phyloP scores from a whole-genome alignment of 352 stramenopile genomes.

The Aphanomyces cochlioides region DNA sequence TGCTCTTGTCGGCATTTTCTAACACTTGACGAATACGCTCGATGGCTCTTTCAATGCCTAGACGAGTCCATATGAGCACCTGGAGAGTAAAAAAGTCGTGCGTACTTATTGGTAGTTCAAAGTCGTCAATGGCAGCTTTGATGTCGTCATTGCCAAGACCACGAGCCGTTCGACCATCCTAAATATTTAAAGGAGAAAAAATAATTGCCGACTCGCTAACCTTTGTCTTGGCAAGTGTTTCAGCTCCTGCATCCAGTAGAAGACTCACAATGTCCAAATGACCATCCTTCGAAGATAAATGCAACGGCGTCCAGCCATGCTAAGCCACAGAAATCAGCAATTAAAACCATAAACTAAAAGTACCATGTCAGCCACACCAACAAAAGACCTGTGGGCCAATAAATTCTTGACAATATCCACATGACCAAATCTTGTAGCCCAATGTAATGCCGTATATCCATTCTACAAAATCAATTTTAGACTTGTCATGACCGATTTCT shows the following conservation, averaged over 20 bases:
- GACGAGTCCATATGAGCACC: no score
- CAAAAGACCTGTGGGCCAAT: background rate
- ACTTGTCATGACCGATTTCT: background rate
- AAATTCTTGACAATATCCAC: background rate
- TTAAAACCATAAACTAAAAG: background rate
- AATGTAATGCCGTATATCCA: constrained; percentile 14
- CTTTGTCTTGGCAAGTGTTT: background rate
- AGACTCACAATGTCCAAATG: background rate
- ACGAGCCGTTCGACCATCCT: no score
- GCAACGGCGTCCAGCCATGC: background rate
- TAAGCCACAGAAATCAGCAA: background rate
- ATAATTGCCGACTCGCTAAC: no score
- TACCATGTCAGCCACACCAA: no score
- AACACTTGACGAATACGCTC: no score
- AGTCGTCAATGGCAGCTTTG: no score
- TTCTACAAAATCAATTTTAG: background rate
- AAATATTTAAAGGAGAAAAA: no score
- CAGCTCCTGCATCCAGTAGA: background rate
- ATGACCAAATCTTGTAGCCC: background rate
- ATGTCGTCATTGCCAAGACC: no score
- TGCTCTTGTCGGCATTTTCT: no score
- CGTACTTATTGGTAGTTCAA: no score
- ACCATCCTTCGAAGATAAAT: background rate
- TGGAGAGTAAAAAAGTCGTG: no score
- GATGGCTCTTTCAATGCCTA: no score